A percentile compares a stretch with the other conserved stretches of the same genome.
These are phyloP conservation scores for Paspalum vaginatum DNA, from an alignment of 176 grass and related monocot species.

Conservation along the genomic window DNA sequence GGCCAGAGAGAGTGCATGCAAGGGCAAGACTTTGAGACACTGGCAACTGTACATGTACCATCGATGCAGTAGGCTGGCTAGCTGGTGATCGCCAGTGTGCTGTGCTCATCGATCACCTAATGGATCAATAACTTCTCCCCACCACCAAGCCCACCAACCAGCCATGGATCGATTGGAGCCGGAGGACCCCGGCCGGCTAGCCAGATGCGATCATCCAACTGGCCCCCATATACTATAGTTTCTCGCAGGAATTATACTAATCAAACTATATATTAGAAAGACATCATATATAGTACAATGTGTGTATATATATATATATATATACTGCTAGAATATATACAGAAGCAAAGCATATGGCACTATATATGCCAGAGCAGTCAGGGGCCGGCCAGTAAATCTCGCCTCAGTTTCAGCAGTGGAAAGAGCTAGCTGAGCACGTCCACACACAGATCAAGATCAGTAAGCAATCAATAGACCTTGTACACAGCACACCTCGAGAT, in stretches of 20 bases:
- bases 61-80: conserved; percentile 41
- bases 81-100: conserved; percentile 32
- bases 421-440: conserved; percentile 5
- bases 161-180: conserved; percentile 29
- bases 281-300: too few species aligned
- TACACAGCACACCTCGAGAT: neutral
- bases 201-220: conserved; percentile 14
- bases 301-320: too few species aligned
- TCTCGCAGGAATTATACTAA: neutral
- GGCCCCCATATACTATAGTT: neutral
- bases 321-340: neutral
- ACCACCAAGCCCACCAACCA: conserved; percentile 54
- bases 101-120: conserved; percentile 34
- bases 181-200: conserved; percentile 24
- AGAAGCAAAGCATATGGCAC: neutral
- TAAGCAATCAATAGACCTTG: neutral
- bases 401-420: neutral
- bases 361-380: neutral
- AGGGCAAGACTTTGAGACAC: conserved; percentile 47
- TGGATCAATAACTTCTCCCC: conserved; percentile 51
- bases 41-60: conserved; percentile 56
- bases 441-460: neutral
- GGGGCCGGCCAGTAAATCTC: neutral
- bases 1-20: neutral
- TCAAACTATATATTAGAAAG: too few species aligned